These are phyloP conservation scores for Coprinellus micaceus DNA, from an alignment of 768 basidiomycete species.

Conservation along the genomic window DNA sequence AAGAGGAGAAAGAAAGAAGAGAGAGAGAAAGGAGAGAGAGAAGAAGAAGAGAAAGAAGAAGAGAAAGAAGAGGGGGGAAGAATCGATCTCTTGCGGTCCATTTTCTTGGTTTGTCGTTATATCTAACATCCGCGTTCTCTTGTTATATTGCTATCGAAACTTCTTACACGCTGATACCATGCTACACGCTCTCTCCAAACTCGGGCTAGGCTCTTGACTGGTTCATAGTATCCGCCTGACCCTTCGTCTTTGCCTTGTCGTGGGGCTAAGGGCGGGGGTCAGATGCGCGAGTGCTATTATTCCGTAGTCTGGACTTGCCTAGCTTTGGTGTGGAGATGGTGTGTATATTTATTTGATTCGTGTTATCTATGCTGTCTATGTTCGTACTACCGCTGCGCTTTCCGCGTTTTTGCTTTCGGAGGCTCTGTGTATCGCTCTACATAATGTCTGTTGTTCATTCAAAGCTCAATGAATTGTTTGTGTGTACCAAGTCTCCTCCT, in stretches of 20 bases:
- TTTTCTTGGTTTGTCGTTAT: background rate
- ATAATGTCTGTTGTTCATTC: too few species aligned
- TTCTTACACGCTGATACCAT: background rate
- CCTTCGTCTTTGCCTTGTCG: too few species aligned
- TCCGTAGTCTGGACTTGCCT: conserved; percentile 6
- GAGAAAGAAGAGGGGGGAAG: too few species aligned
- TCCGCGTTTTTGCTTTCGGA: too few species aligned
- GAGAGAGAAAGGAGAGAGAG: too few species aligned
- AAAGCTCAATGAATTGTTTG: too few species aligned
- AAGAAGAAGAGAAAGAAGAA: too few species aligned
- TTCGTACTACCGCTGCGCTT: too few species aligned
- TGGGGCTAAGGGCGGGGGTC: background rate
- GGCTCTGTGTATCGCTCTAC: too few species aligned
- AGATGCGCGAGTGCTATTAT: background rate
- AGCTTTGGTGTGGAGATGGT: conserved; percentile 13
- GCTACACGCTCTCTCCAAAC: conserved; percentile 7
- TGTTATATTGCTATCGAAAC: background rate
- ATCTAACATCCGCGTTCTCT: background rate
- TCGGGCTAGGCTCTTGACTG: conserved; percentile 11
- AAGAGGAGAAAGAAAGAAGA: too few species aligned
- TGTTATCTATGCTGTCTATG: too few species aligned
- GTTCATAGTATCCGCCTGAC: conserved; percentile 9
- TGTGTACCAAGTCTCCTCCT: too few species aligned
- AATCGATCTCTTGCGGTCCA: background rate
- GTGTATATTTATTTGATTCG: background rate